Evolutionary conservation across 2,329 filamentous ascomycete genomes (phyloP).

Genomic region (Pestalotiopsis sp.): DNA sequence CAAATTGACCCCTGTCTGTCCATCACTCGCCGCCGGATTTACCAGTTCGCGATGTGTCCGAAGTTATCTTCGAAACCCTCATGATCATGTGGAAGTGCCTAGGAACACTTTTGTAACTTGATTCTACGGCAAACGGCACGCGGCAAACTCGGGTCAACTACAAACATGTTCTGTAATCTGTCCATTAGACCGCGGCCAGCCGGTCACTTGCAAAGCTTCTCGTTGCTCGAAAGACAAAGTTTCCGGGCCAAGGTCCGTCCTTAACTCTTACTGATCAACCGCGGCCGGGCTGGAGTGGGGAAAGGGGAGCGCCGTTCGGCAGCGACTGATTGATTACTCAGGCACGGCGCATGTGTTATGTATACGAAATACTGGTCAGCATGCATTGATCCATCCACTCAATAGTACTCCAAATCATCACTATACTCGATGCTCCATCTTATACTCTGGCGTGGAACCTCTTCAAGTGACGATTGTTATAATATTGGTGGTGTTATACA

Average conservation of each 20-base stretch:
- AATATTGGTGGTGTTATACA: too few relatives aligned
- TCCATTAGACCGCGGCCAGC: not conserved
- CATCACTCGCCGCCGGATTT: not conserved
- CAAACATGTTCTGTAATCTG: not conserved
- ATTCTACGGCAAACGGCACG: too few relatives aligned
- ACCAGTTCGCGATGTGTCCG: not conserved
- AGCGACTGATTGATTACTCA: too few relatives aligned
- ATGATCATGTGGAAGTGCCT: too few relatives aligned
- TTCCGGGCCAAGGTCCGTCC: not conserved
- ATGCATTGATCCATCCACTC: not conserved
- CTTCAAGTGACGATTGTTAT: too few relatives aligned
- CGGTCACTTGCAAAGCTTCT: not conserved
- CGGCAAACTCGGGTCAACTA: too few relatives aligned
- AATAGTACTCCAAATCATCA: not conserved
- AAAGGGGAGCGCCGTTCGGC: not conserved
- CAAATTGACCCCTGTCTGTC: not conserved
- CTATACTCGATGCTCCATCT: not conserved
- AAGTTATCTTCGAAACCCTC: too few relatives aligned
- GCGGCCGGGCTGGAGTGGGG: not conserved
- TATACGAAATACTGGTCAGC: not conserved
- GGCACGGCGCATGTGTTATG: not conserved
- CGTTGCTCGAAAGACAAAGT: not conserved
- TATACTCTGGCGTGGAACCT: too few relatives aligned
- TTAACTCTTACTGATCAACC: not conserved
- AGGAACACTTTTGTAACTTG: too few relatives aligned